These are phyloP conservation scores for Nitzschia palea DNA, from an alignment of 108 stramenopile genomes.

Conservation along the genomic window DNA sequence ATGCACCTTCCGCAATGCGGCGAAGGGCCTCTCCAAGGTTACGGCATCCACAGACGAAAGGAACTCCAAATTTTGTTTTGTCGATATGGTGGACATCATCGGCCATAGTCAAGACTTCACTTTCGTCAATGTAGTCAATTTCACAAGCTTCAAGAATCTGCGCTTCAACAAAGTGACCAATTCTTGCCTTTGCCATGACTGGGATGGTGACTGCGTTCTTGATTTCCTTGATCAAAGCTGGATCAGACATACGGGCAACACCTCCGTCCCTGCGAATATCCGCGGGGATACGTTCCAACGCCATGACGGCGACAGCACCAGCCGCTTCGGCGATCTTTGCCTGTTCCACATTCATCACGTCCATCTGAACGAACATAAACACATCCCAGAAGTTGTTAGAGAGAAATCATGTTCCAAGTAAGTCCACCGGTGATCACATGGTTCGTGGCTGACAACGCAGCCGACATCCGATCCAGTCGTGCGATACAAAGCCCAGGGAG, in stretches of 20 bases:
- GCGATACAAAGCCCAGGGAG: too few species aligned
- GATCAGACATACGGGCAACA: conserved; percentile 98
- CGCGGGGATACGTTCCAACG: conserved; percentile 98
- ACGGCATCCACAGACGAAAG: conserved; percentile 99
- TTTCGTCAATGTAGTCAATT: conserved; percentile 99
- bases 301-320: conserved; percentile 99
- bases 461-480: too few species aligned
- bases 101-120: conserved; percentile 99
- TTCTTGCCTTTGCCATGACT: conserved; percentile 99
- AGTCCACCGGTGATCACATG: too few species aligned
- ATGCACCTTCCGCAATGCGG: conserved; percentile 96
- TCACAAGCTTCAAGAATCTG: conserved; percentile 98
- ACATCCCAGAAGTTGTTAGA: too few species aligned
- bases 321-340: conserved; percentile 97
- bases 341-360: conserved; percentile 95
- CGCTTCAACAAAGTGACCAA: conserved; percentile 99
- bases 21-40: conserved; percentile 98
- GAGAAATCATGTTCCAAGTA: too few species aligned
- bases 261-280: conserved; percentile 99
- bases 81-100: conserved; percentile 99
- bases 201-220: conserved; percentile 99
- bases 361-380: too few species aligned
- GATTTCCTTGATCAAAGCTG: conserved; percentile 96
- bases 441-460: too few species aligned
- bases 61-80: conserved; percentile 95